A percentile compares a stretch with the other conserved stretches of the same genome.
These are phyloP conservation scores for Kingdonia uniflora DNA, from an alignment of 164 flowering plant species.

Conservation along the genomic window DNA sequence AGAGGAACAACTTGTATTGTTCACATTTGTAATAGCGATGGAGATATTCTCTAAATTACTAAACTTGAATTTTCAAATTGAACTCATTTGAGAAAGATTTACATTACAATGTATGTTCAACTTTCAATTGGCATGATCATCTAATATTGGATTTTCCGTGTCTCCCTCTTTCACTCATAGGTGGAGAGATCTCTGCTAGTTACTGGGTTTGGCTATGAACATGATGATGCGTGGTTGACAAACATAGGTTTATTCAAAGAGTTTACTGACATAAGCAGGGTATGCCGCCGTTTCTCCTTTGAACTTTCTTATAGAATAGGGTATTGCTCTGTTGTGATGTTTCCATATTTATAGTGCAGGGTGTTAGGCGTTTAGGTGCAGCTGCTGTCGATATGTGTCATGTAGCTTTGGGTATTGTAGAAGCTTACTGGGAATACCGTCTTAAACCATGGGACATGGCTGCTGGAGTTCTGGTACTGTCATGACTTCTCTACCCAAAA, in stretches of 20 bases:
- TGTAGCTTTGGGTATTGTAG: conserved; percentile 89
- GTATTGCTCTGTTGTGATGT: not conserved
- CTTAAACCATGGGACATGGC: conserved; percentile 99
- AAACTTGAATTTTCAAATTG: too few relatives aligned
- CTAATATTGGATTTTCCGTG: not conserved
- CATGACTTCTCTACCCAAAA: too few relatives aligned
- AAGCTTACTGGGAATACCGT: conserved; percentile 96
- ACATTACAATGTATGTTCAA: not conserved
- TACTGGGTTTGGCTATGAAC: conserved; percentile 96
- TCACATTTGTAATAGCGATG: too few relatives aligned
- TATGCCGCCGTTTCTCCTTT: conserved; percentile 13
- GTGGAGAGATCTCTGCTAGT: conserved; percentile 89
- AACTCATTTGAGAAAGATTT: too few relatives aligned
- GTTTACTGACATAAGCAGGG: conserved; percentile 90
- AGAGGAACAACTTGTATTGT: too few relatives aligned
- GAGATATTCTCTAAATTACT: too few relatives aligned
- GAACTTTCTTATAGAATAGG: not conserved
- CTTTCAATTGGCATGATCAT: not conserved
- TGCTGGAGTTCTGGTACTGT: conserved; percentile 88
- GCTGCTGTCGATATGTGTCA: conserved; percentile 99
- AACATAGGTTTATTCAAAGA: conserved; percentile 82
- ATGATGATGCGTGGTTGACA: conserved; percentile 93
- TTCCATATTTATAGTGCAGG: conserved; percentile 30
- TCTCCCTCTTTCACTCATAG: conserved; percentile 21
- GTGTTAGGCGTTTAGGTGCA: conserved; percentile 94